Conservation (phyloP, 129 eudicot genomes). For the Silybum marianum region DNA sequence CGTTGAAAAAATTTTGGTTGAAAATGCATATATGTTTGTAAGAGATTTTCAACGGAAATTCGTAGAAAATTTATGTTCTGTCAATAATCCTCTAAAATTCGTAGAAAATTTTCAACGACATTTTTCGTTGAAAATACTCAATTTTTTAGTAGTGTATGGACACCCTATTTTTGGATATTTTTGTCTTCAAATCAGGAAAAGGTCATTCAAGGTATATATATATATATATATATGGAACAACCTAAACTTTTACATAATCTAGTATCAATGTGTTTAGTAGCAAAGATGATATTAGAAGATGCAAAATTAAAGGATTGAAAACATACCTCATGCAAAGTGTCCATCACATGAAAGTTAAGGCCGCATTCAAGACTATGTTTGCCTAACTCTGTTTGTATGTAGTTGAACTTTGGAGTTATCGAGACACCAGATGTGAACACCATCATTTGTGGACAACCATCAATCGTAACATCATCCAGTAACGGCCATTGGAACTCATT, state of each 20-base stretch:
- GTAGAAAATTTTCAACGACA: no score
- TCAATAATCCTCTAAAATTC: no score
- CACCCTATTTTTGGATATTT: background rate
- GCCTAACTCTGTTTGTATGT: background rate
- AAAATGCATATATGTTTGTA: no score
- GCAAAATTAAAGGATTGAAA: background rate
- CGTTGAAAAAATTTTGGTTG: no score
- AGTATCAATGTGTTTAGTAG: background rate
- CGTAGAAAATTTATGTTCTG: no score
- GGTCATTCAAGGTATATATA: no score
- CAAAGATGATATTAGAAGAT: background rate
- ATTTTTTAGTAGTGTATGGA: no score
- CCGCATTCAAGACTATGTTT: background rate
- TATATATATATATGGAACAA: background rate
- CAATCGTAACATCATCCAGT: background rate
- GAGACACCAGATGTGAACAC: background rate
- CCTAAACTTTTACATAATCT: background rate
- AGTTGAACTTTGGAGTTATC: background rate
- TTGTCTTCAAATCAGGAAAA: background rate
- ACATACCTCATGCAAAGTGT: background rate
- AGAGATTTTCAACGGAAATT: no score
- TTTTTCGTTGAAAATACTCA: no score
- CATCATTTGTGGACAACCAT: background rate
- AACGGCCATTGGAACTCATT: constrained; percentile 14
- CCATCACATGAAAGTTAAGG: background rate